Evolutionary conservation across 257 asterid species (phyloP).

Genomic region (Gentiana dahurica): DNA sequence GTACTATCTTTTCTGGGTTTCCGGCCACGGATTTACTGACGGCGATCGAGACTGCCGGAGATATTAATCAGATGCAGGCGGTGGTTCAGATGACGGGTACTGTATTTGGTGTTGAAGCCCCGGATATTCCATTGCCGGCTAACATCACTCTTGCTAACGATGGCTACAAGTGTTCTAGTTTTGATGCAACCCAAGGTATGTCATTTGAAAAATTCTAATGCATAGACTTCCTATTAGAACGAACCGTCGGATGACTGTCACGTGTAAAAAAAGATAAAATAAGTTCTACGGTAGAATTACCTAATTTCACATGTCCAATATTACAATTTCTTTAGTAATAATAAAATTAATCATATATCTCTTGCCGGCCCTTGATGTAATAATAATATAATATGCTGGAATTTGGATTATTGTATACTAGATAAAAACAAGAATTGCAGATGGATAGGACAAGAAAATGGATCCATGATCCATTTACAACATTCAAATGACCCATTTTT

Average conservation of each 20-base stretch:
- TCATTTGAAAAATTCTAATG: too few relatives aligned
- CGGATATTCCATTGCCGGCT: slow-evolving; percentile 37
- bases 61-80: slow-evolving; percentile 39
- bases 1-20: slow-evolving; percentile 41
- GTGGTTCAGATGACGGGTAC: slow-evolving; percentile 49
- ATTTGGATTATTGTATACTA: background rate
- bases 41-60: slow-evolving; percentile 58
- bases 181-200: background rate
- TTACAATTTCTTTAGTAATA: too few relatives aligned
- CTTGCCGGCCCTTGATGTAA: background rate
- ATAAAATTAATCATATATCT: background rate
- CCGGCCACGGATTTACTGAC: slow-evolving; percentile 41
- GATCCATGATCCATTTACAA: too few relatives aligned
- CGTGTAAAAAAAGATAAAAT: too few relatives aligned
- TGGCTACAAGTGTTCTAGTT: slow-evolving; percentile 36
- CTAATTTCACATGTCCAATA: too few relatives aligned
- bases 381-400: background rate
- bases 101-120: slow-evolving; percentile 42
- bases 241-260: too few relatives aligned
- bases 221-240: too few relatives aligned
- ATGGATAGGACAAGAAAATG: too few relatives aligned
- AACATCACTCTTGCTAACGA: slow-evolving; percentile 46
- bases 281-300: too few relatives aligned
- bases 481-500: background rate
- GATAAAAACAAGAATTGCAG: too few relatives aligned